Conservation (phyloP, 306 rosid species). For the Delonix regia region DNA sequence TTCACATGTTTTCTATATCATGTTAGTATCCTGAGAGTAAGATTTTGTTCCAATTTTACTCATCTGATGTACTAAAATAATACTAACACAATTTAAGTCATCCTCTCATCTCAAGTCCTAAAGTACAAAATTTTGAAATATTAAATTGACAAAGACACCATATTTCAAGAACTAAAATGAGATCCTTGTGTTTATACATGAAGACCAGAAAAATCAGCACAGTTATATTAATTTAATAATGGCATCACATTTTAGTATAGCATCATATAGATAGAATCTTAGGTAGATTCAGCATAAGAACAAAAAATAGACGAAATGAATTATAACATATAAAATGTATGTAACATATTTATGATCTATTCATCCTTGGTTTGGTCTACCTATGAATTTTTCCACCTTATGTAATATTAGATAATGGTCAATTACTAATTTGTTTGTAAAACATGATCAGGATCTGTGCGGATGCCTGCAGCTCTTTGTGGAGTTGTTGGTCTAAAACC, state of each 20-base stretch:
- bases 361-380: no score
- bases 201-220: background rate
- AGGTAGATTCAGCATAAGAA: background rate
- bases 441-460: conserved; percentile 72
- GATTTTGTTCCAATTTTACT: background rate
- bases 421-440: conserved; percentile 32
- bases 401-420: background rate
- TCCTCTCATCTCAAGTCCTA: no score
- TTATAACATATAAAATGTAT: no score
- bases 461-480: conserved; percentile 97
- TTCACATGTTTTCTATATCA: background rate
- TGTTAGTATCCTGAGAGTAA: background rate
- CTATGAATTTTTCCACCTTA: background rate
- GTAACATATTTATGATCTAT: no score
- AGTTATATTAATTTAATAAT: background rate
- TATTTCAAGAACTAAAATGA: background rate
- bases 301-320: background rate
- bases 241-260: background rate
- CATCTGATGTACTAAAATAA: background rate
- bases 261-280: background rate
- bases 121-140: no score
- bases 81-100: background rate
- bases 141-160: background rate
- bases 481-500: conserved; percentile 94
- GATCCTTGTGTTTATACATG: background rate